These are phyloP conservation scores for Grigorovia humatica DNA, from an alignment of 805 yeast genomes.

Conservation along the genomic window DNA sequence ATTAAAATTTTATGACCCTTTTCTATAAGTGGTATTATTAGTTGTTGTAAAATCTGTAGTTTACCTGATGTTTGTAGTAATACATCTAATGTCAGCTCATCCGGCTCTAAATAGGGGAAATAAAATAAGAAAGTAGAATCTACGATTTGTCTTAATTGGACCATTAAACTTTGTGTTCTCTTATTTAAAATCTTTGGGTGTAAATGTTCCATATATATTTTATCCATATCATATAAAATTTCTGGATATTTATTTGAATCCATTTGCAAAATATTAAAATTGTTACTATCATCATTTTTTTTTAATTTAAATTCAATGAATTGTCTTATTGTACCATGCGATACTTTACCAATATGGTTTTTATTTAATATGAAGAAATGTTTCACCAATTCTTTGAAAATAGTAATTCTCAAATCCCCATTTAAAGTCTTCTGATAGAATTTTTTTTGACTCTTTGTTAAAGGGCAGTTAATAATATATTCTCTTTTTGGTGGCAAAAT, in stretches of 20 bases:
- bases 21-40: constrained; percentile 41
- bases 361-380: constrained; percentile 41
- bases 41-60: constrained; percentile 54
- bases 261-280: too few species aligned
- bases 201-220: constrained; percentile 25
- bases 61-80: constrained; percentile 60
- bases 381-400: constrained; percentile 38
- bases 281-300: constrained; percentile 1
- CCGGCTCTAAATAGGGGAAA: constrained; percentile 54
- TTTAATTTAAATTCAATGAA: constrained; percentile 33
- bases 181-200: constrained; percentile 38
- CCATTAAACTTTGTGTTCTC: constrained; percentile 54
- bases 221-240: constrained; percentile 17
- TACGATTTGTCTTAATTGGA: constrained; percentile 80
- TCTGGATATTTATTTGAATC: constrained; percentile 1
- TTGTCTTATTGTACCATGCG: constrained; percentile 30
- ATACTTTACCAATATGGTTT: constrained; percentile 21
- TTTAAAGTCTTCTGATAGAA: constrained; percentile 46
- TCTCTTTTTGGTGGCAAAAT: constrained; percentile 84
- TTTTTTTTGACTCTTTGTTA: constrained; percentile 53
- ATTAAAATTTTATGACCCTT: constrained; percentile 61
- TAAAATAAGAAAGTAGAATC: constrained; percentile 79
- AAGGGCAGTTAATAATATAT: constrained; percentile 63
- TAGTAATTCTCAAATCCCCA: constrained; percentile 34
- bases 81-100: constrained; percentile 31